A percentile compares a stretch with the other conserved stretches of the same genome.
Evolutionary conservation across 1,139 yeast genomes (phyloP).

Genomic region (Sugiyamaella xylanicola): DNA sequence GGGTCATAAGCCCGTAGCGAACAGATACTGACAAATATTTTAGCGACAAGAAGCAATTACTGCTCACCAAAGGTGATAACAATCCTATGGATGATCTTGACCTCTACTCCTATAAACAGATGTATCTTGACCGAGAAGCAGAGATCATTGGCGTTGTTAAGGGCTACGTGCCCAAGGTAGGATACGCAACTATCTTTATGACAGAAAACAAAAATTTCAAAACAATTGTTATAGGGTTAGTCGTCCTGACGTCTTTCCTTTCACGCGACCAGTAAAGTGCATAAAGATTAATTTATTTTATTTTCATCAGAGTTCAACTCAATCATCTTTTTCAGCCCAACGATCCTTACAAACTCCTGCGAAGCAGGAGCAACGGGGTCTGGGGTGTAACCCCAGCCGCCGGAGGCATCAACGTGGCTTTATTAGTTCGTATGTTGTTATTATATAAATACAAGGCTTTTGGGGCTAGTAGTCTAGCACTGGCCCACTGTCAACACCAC

Average conservation of each 20-base stretch:
- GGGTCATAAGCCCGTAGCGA: neutral
- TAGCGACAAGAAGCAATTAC: conserved; percentile 57
- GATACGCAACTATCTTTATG: conserved; percentile 86
- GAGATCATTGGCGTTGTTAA: conserved; percentile 90
- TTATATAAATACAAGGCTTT: neutral
- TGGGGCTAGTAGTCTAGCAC: conserved; percentile 32
- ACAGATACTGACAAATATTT: neutral
- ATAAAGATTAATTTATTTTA: neutral
- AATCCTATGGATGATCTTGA: conserved; percentile 90
- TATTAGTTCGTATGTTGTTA: neutral
- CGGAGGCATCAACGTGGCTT: neutral
- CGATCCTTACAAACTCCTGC: too few relatives aligned
- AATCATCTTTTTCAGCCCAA: too few relatives aligned
- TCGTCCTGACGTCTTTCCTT: conserved; percentile 52
- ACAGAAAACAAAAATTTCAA: conserved; percentile 86
- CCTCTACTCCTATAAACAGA: conserved; percentile 74
- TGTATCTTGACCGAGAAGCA: conserved; percentile 68
- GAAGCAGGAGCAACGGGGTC: neutral
- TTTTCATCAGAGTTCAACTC: neutral
- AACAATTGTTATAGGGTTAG: conserved; percentile 65
- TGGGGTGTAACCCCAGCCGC: neutral
- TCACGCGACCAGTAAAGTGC: conserved; percentile 37
- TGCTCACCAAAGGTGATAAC: conserved; percentile 95
- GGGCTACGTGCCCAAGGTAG: conserved; percentile 88
- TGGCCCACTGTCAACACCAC: conserved; percentile 36